Evolutionary conservation across 177 flowering plant genomes (phyloP), one percentile per base, ranked within the genome.

Genomic region (Vitis hybrid): DNA sequence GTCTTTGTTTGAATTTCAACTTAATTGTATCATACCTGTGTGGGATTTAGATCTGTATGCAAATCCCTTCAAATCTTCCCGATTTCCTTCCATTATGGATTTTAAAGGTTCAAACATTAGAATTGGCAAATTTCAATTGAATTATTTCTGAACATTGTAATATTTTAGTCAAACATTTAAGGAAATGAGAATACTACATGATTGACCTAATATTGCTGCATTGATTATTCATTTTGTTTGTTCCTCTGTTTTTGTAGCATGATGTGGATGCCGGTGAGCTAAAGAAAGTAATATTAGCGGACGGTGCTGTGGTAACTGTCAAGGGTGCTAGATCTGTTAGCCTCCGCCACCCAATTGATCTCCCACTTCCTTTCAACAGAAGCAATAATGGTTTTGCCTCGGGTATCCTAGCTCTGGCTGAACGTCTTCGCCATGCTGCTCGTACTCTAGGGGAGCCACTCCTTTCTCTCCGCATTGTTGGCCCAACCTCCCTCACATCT

Each of bases 191-290:
- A 39, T 39, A 7, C 45, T 39, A 39, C 45, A 39, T 39, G 9
- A 39, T 5, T 39, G 45, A 4, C 48, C 39, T 65, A 18, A 66
- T 54, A 2, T 59, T 50, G 31, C 11, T 48, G 50, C 0, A 39
- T 63, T 59, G 71, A 55, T 59, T 59, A 39, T 39, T 39, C 8
- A 39, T 39, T 39, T 39, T 39, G 45, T 26, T 64, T 66, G 60
- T 29, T 53, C 19, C 50, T 66, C 34, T 26, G 15, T 20, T 52
- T 52, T 3, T 80, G 79, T 94, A 95, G 98, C 96, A 95, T 75
- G 99, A 95, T 61, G 99, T 95, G 71, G 99, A 95, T 77, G 99
- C 99, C 15, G 99, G 99, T 16, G 88, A 85, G 7, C 72, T 93
- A 83, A 91, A 83, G 82, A 93, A 93, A 65, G 97, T 95, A 14